Conservation (phyloP, 2,329 filamentous ascomycete species). For the Graphilbum ipis-grandicollis region DNA sequence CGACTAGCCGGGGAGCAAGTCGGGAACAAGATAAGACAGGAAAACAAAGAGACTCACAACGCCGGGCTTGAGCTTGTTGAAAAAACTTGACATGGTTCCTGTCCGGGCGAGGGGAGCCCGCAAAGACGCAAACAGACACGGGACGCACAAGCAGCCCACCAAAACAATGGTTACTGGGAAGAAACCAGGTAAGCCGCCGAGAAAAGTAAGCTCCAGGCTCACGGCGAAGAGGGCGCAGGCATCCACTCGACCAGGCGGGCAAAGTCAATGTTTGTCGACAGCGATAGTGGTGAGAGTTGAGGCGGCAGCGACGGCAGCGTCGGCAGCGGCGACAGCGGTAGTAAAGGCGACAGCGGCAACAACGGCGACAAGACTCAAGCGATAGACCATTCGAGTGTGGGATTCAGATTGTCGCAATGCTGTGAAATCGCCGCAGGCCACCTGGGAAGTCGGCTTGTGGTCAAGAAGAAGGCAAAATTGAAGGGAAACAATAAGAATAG, state of each 20-base stretch:
- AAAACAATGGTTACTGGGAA: no score
- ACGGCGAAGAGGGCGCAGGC: slow-evolving; percentile 1
- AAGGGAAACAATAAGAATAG: no score
- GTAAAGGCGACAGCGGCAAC: neutral
- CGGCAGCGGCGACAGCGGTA: neutral
- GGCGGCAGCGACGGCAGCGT: neutral
- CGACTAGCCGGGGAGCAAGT: neutral
- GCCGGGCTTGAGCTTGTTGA: slow-evolving; percentile 40
- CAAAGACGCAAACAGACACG: no score
- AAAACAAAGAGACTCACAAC: slow-evolving; percentile 25
- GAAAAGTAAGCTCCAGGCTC: slow-evolving; percentile 4
- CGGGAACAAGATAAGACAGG: neutral
- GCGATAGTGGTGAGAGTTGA: neutral
- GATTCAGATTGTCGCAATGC: no score
- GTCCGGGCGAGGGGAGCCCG: neutral
- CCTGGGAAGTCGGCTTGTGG: no score
- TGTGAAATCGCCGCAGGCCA: no score
- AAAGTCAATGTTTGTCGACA: no score
- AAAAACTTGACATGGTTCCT: slow-evolving; percentile 34
- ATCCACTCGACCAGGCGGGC: slow-evolving; percentile 1
- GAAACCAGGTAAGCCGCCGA: no score
- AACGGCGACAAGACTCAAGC: neutral
- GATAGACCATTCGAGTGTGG: no score
- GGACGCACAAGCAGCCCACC: no score
- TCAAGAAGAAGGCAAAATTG: no score